Base-by-base conservation (phyloP, 2,329 filamentous ascomycete genomes). In the Colletotrichum simmondsii region DNA sequence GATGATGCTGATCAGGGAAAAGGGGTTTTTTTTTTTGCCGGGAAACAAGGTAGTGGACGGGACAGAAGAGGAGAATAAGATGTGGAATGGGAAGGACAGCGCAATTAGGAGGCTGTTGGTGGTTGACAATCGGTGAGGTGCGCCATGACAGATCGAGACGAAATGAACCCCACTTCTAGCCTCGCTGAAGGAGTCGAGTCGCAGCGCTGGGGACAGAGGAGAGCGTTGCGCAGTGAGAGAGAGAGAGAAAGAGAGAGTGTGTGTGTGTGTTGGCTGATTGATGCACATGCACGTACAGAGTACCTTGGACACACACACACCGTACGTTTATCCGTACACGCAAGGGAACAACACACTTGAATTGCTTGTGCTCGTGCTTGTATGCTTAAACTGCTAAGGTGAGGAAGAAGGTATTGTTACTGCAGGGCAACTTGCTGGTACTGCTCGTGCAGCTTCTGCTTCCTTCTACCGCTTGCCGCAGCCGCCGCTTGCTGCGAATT, bases 131-230 rank as follows among this genome's bases (percentile, higher is more conserved):
- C 64, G 65, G 66, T 62, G 64, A 71, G 16, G 66, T 67, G 67
- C 66, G 67, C 66, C 67, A 74, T 59, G 66, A 72, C 66, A 70
- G 72, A 71, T 71, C 65, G 68, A 75, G 72, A 69, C 72, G 65
- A 75, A 69, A 72, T 75, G 58, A 71, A 77, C 75, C 75, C 75
- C 75, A 77, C 75, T 75, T 74, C 68, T 73, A 75, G 75, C 75
- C 75, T 75, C 74, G 68, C 74, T 67, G 75, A 63, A 72, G 65
- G 71, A 73, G 57, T 56, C 24, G 63, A 61, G n/a, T 24, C 66
- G 62, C 61, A 49, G 26, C 52, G 30, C 57, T 56, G 32, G 46
- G 46, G 60, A 42, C 37, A 42, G 37, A 42, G 37, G 16, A 42
- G 37, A 19, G 37, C 11, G 58, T 12, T 24, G 58, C 42, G 32